These are phyloP conservation scores for Pachysandra terminalis DNA, from an alignment of 164 flowering plant species.

Conservation along the genomic window DNA sequence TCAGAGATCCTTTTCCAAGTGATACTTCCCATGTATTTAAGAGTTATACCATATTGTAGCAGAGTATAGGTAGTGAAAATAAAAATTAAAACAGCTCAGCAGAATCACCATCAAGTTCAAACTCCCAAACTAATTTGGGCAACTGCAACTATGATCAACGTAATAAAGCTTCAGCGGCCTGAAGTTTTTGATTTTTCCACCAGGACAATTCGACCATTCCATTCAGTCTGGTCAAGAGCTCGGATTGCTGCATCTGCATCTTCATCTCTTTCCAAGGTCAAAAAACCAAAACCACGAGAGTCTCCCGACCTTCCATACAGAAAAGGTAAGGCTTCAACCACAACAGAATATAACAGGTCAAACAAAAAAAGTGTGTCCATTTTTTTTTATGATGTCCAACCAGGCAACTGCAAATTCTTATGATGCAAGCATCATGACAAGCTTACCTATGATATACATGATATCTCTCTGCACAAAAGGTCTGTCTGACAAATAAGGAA, in stretches of 20 bases:
- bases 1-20: conserved; percentile 6
- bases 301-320: conserved; percentile 34
- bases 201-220: conserved; percentile 43
- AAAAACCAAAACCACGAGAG: conserved; percentile 45
- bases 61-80: neutral
- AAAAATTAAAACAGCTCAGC: neutral
- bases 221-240: conserved; percentile 37
- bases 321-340: conserved; percentile 7
- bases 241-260: conserved; percentile 42
- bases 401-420: neutral
- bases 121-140: neutral
- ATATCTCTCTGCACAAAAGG: too few relatives aligned
- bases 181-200: conserved; percentile 41
- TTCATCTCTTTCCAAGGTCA: conserved; percentile 41
- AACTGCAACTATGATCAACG: conserved; percentile 5
- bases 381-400: neutral
- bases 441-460: too few relatives aligned
- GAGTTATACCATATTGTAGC: conserved; percentile 6
- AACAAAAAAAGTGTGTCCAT: neutral
- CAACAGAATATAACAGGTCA: neutral
- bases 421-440: neutral
- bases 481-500: too few relatives aligned
- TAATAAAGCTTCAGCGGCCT: conserved; percentile 17
- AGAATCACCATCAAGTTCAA: conserved; percentile 5
- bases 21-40: conserved; percentile 13